Conservation (phyloP, 345 rosid genomes). For the Salix koriyanagi region DNA sequence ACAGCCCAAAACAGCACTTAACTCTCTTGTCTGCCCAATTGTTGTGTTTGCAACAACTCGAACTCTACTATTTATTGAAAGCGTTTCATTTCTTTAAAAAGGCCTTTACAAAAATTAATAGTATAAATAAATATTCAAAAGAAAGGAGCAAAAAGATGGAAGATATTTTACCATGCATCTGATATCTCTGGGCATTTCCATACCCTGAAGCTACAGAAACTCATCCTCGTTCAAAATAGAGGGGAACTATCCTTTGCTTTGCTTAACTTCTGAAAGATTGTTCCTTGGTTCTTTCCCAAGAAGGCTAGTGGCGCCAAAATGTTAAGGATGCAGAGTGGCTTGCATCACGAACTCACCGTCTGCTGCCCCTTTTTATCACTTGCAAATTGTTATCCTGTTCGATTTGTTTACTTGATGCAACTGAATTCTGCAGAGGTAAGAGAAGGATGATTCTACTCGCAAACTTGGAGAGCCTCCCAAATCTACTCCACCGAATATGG, state of each 20-base stretch:
- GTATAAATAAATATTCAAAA: slow-evolving; percentile 1
- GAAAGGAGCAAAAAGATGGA: not conserved
- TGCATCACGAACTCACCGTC: not conserved
- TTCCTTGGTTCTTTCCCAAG: not conserved
- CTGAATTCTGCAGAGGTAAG: not conserved
- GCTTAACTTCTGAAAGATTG: not conserved
- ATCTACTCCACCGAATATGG: not conserved
- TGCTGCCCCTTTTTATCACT: not conserved
- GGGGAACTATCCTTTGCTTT: slow-evolving; percentile 5
- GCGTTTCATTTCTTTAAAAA: slow-evolving; percentile 10
- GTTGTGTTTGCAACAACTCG: not conserved
- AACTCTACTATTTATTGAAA: not conserved
- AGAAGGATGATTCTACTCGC: not conserved
- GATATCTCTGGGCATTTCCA: slow-evolving; percentile 12
- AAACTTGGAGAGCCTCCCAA: not conserved
- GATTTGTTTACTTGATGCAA: not conserved
- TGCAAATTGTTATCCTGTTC: not conserved
- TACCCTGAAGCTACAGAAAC: slow-evolving; percentile 10
- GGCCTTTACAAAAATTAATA: slow-evolving; percentile 21
- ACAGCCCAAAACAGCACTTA: not conserved
- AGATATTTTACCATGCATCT: slow-evolving; percentile 12
- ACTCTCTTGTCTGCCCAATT: not conserved
- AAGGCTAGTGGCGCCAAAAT: not conserved
- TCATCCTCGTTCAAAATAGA: slow-evolving; percentile 18
- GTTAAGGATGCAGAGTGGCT: not conserved